phyloP scores from a whole-genome alignment of 2,329 filamentous ascomycete species.

The Eutypella sp. region DNA sequence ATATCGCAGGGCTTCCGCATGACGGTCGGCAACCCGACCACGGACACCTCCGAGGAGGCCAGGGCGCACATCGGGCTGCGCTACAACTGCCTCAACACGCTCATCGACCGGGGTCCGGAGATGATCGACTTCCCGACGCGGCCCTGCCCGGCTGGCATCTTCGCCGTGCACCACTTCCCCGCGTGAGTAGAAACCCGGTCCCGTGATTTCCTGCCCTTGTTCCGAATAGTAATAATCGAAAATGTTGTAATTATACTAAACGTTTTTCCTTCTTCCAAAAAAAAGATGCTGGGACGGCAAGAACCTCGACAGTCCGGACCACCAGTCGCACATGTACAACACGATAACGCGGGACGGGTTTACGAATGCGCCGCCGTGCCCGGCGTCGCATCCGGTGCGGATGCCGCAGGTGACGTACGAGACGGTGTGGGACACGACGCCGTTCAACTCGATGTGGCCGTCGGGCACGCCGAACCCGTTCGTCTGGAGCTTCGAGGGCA shows the following conservation, averaged over 20 bases:
- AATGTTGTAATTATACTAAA: too few relatives aligned
- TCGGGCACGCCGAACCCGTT: slow-evolving; percentile 28
- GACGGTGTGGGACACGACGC: slow-evolving; percentile 40
- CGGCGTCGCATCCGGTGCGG: slow-evolving; percentile 22
- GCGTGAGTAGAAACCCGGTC: slow-evolving; percentile 20
- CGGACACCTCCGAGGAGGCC: slow-evolving; percentile 20
- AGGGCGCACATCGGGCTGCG: slow-evolving; percentile 32
- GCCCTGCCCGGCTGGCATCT: slow-evolving; percentile 37
- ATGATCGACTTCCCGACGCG: slow-evolving; percentile 33
- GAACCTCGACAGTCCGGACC: slow-evolving; percentile 18
- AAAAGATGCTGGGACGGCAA: slow-evolving; percentile 17
- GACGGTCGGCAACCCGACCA: slow-evolving; percentile 34
- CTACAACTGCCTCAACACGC: slow-evolving; percentile 35
- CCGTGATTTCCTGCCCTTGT: too few relatives aligned
- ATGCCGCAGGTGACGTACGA: slow-evolving; percentile 40
- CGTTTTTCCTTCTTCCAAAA: not conserved
- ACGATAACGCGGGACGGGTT: slow-evolving; percentile 16
- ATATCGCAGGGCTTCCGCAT: slow-evolving; percentile 36
- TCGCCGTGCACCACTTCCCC: slow-evolving; percentile 37
- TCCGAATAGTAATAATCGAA: too few relatives aligned
- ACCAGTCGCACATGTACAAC: slow-evolving; percentile 21
- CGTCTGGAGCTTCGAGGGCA: slow-evolving; percentile 28
- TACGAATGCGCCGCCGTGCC: slow-evolving; percentile 23
- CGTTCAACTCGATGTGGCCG: slow-evolving; percentile 34
- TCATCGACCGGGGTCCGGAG: slow-evolving; percentile 33